Conservation (phyloP, 257 asterid genomes). For the Nicotiana benthamiana region DNA sequence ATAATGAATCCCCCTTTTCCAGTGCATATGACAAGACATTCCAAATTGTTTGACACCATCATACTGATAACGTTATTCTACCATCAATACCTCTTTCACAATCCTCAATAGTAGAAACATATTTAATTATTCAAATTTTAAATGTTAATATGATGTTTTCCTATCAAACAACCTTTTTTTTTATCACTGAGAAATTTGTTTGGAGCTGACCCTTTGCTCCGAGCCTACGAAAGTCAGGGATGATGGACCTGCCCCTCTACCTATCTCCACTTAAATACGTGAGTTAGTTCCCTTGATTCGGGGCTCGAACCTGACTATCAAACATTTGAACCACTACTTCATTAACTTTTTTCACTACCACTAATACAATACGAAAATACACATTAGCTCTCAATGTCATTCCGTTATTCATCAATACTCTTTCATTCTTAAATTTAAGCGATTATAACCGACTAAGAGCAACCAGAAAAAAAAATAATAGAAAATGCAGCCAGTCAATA, state of each 20-base stretch:
- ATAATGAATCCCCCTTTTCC: background rate
- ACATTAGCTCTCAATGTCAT: background rate
- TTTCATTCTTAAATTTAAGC: background rate
- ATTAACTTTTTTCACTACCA: background rate
- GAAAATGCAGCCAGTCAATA: background rate
- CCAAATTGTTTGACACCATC: background rate
- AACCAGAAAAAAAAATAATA: background rate
- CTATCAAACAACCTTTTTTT: background rate
- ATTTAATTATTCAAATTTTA: background rate
- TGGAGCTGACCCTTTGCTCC: too few species aligned
- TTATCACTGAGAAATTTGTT: too few species aligned
- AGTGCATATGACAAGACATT: background rate
- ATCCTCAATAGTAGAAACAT: background rate
- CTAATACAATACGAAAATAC: background rate
- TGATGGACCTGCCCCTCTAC: too few species aligned
- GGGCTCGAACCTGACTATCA: background rate
- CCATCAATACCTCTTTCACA: background rate
- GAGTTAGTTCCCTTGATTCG: too few species aligned
- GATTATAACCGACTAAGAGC: background rate
- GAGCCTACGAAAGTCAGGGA: too few species aligned
- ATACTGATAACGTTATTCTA: background rate
- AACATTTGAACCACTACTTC: background rate
- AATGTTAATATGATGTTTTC: background rate
- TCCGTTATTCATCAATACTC: background rate
- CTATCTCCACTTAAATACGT: too few species aligned